Base-by-base conservation (phyloP, 495 filamentous ascomycete species). In the Elaphomyces granulatus region DNA sequence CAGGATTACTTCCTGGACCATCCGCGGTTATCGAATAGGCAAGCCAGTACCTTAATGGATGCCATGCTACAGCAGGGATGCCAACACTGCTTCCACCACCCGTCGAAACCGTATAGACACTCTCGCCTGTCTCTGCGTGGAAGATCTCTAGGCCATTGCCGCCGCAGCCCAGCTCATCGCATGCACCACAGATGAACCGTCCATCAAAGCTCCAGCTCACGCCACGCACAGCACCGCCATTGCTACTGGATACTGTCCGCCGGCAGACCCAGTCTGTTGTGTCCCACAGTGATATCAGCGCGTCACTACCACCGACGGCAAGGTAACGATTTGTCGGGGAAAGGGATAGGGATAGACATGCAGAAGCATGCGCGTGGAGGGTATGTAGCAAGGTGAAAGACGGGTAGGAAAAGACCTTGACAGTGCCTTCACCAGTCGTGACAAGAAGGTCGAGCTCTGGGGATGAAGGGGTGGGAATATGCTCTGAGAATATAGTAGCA, bases 131-230 rank as follows among this genome's bases (percentile, higher is more conserved):
- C 54, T 96, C 92, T 2, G 79, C 77, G 55, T 94, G 87, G 45
- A 78, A 83, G 30, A 87, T 74, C 34, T 81, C 77, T 12, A 83
- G 47, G 3, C 81, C 80, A 39, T 64, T 57, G 0, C 54, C 58
- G 35, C 50, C 49, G 31, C 47, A 58, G 7, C 50, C 59, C 9
- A 50, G 76, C 60, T 94, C 86, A 50, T 94, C 86, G 45, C 81
- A 82, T 9, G 84, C 85, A 8, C 80, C 87, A 15, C 81, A 77
- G 18, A 96, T 63, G 57, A 82, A 96, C 36, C 81, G 78, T 2
- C 90, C 87, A 51, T 94, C 92, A 50, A 85, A 96, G 35, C 77
- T 83, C 62, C 93, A 98, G 47, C 83, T 83, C 26, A 98, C 72
- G 51, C 77, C 85, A 45, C 77, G 78, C 17, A 95, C 80, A 3